Percentiles rank a stretch among this genome's conserved stretches.
These are phyloP conservation scores for Chenopodium suecicum DNA, from an alignment of 148 eudicot genomes.

Conservation along the genomic window DNA sequence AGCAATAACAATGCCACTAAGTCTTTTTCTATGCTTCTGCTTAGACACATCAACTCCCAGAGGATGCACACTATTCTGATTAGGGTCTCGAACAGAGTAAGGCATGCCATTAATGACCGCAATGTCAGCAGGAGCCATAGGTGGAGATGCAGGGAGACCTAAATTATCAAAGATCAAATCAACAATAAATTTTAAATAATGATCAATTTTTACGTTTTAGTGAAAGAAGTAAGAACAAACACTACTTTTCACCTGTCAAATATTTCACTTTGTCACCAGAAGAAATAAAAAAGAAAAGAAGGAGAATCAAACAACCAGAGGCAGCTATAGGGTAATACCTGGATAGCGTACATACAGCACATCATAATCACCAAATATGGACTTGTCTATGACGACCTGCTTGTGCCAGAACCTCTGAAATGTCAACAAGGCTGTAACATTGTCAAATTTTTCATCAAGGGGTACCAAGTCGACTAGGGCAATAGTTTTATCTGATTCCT, in stretches of 20 bases:
- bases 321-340: constrained; percentile 45
- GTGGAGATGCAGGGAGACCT: constrained; percentile 93
- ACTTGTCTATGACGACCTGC: constrained; percentile 53
- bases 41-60: constrained; percentile 65
- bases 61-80: constrained; percentile 59
- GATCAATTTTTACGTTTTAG: not conserved
- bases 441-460: constrained; percentile 63
- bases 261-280: not conserved
- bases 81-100: constrained; percentile 48
- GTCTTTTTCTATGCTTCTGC: constrained; percentile 40
- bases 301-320: not conserved
- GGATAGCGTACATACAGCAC: constrained; percentile 72
- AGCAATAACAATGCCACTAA: constrained; percentile 53
- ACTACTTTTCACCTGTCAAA: not conserved
- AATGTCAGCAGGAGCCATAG: constrained; percentile 57
- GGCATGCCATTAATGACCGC: constrained; percentile 49
- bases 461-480: constrained; percentile 79
- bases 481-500: constrained; percentile 65
- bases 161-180: constrained; percentile 5
- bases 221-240: not conserved
- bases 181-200: not conserved
- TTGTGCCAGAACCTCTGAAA: constrained; percentile 72
- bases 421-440: constrained; percentile 49
- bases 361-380: constrained; percentile 71
- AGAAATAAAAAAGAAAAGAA: not conserved